These are phyloP conservation scores for Trichoderma koningii DNA, from an alignment of 2,329 filamentous ascomycete genomes.

Conservation along the genomic window DNA sequence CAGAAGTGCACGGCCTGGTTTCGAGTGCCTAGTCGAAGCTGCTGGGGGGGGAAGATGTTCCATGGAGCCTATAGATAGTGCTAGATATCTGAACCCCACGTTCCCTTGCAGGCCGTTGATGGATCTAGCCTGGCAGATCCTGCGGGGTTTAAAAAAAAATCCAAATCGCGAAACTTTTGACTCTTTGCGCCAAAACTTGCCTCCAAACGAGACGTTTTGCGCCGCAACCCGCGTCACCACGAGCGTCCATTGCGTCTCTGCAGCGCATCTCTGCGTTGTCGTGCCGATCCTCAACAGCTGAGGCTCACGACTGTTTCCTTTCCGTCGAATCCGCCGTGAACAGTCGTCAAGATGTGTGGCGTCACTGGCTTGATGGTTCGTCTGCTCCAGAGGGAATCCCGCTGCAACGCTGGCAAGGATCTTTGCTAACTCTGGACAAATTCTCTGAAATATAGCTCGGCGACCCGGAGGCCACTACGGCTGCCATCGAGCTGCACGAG, in stretches of 20 bases:
- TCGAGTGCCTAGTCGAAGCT: background rate
- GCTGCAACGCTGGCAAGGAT: conserved; percentile 1
- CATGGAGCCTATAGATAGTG: too few relatives aligned
- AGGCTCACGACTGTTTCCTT: background rate
- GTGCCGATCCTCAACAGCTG: too few relatives aligned
- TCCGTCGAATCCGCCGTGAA: background rate
- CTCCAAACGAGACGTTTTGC: background rate
- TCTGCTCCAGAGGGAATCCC: conserved; percentile 11
- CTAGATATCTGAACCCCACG: background rate
- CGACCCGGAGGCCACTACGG: conserved; percentile 22
- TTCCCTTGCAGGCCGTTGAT: conserved; percentile 4
- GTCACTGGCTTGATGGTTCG: conserved; percentile 19
- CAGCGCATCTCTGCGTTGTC: background rate
- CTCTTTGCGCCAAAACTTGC: conserved; percentile 7
- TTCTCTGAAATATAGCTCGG: background rate
- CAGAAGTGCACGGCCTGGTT: background rate
- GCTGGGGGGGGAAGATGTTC: background rate
- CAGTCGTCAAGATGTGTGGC: conserved; percentile 13
- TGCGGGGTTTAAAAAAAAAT: conserved; percentile 9
- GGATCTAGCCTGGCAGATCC: conserved; percentile 10
- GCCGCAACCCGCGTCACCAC: background rate
- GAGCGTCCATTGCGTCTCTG: conserved; percentile 1
- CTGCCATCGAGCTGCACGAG: conserved; percentile 17
- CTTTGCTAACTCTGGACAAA: background rate
- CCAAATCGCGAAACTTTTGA: conserved; percentile 2